These are phyloP conservation scores for Parascedosporium putredinis DNA, from an alignment of 2,329 filamentous ascomycete genomes.

Conservation along the genomic window DNA sequence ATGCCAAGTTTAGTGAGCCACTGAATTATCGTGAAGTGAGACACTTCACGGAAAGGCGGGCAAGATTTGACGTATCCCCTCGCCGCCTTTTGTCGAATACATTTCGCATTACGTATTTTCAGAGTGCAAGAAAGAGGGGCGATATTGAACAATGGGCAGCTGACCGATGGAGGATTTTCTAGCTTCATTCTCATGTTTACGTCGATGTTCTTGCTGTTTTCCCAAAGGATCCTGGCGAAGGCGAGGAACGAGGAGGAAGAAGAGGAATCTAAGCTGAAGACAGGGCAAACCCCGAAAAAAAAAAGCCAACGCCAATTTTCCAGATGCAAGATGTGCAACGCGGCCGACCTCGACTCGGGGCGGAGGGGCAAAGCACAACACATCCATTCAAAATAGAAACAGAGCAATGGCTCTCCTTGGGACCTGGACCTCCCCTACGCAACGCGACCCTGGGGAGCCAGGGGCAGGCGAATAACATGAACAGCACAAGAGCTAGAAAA, in stretches of 20 bases:
- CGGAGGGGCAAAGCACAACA: background rate
- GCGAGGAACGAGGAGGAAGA: no score
- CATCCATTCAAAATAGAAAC: background rate
- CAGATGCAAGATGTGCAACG: background rate
- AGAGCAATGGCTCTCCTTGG: no score
- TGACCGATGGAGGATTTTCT: background rate
- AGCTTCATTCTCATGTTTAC: no score
- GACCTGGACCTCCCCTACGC: no score
- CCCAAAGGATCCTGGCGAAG: no score
- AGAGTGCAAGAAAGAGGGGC: background rate
- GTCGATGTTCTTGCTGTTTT: no score
- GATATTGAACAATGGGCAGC: background rate
- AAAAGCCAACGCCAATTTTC: background rate
- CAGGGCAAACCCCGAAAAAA: no score
- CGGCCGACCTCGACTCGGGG: background rate
- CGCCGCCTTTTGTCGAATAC: background rate
- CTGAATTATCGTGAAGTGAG: background rate
- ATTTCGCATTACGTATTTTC: background rate
- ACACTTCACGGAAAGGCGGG: conserved; percentile 3
- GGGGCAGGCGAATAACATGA: background rate
- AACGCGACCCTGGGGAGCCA: background rate
- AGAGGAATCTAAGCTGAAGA: no score
- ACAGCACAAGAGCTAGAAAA: background rate
- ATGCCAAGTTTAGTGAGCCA: background rate
- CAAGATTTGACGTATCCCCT: background rate